Conservation (phyloP, 106 monocot genomes). For the Dioscorea zingiberensis region DNA sequence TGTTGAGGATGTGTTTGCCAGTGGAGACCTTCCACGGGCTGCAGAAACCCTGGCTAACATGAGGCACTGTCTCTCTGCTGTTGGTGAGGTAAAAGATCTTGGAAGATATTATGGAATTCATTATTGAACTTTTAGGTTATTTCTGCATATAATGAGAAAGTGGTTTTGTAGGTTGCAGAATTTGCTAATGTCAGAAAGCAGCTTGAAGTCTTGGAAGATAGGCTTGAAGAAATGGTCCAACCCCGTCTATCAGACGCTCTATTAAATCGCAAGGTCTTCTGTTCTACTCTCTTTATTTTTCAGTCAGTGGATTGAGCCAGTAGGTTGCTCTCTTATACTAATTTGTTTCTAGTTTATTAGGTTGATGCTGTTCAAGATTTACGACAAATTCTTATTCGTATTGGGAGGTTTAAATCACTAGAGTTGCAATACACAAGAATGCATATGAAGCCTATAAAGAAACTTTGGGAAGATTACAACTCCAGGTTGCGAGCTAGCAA, state of each 20-base stretch:
- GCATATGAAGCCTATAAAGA: slow-evolving; percentile 75
- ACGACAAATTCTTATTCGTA: slow-evolving; percentile 77
- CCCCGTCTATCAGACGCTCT: slow-evolving; percentile 87
- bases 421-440: slow-evolving; percentile 83
- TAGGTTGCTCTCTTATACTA: neutral
- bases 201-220: slow-evolving; percentile 90
- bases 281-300: neutral
- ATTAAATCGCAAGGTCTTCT: slow-evolving; percentile 69
- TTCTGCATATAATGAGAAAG: neutral
- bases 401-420: slow-evolving; percentile 80
- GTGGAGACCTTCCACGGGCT: slow-evolving; percentile 95
- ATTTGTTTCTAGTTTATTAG: slow-evolving; percentile 22
- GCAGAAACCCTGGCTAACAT: slow-evolving; percentile 97
- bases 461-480: slow-evolving; percentile 95
- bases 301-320: neutral
- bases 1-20: slow-evolving; percentile 98
- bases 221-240: slow-evolving; percentile 94
- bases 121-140: neutral
- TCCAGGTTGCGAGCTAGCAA: slow-evolving; percentile 41
- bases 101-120: neutral
- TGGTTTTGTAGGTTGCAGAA: slow-evolving; percentile 78
- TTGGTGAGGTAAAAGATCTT: slow-evolving; percentile 66
- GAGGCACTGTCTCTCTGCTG: slow-evolving; percentile 95
- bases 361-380: slow-evolving; percentile 94
- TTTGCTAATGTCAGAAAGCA: slow-evolving; percentile 99